Evolutionary conservation across 1,139 yeast species (phyloP).

Genomic region (Diutina pseudorugosa): DNA sequence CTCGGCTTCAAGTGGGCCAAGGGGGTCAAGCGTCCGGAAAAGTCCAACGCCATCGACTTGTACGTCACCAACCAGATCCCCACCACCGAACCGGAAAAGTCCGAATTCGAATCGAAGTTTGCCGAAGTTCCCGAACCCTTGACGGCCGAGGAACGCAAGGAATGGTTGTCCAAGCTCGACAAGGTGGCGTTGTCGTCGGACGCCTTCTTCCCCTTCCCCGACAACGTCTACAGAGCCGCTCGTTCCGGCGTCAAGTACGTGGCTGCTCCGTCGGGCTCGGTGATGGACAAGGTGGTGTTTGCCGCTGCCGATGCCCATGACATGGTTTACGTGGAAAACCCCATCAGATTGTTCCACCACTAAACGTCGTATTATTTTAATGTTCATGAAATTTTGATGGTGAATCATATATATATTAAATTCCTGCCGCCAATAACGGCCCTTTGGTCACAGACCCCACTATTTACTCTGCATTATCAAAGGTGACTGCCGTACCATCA

Average conservation of each 20-base stretch:
- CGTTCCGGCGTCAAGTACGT: constrained; percentile 90
- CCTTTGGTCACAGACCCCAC: neutral
- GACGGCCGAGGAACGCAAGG: constrained; percentile 70
- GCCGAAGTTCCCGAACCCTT: constrained; percentile 74
- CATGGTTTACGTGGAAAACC: constrained; percentile 13
- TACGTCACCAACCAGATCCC: constrained; percentile 89
- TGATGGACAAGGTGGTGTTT: constrained; percentile 93
- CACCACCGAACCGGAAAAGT: constrained; percentile 80
- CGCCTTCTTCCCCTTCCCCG: constrained; percentile 99
- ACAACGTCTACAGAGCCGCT: constrained; percentile 94
- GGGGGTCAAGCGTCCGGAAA: constrained; percentile 97
- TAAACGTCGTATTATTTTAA: constrained; percentile 15
- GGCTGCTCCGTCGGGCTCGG: constrained; percentile 96
- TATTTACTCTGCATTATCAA: neutral
- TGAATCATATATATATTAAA: neutral
- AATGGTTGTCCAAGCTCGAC: constrained; percentile 69
- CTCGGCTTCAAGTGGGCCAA: constrained; percentile 92
- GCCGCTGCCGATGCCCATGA: constrained; percentile 11
- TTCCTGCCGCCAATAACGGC: neutral
- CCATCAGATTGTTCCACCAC: constrained; percentile 96
- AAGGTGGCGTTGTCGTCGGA: constrained; percentile 91
- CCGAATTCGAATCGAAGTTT: constrained; percentile 85
- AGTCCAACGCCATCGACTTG: constrained; percentile 93
- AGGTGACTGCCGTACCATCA: constrained; percentile 21
- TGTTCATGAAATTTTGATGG: neutral